Evolutionary conservation across 129 eudicot genomes (phyloP).

Genomic region (Tagetes patula): DNA sequence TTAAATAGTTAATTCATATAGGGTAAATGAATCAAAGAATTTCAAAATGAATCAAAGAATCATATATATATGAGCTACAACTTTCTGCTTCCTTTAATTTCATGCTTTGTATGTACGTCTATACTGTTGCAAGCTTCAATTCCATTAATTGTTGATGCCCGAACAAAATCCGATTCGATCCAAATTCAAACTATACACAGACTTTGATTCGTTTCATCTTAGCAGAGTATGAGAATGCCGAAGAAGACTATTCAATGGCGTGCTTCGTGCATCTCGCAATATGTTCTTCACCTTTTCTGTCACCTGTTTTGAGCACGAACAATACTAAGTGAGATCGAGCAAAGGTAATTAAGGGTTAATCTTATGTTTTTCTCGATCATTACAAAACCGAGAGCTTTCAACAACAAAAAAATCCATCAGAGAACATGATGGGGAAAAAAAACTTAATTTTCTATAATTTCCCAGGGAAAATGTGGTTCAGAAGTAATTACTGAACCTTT

Average conservation of each 20-base stretch:
- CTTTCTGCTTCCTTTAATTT: neutral
- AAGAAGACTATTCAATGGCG: conserved; percentile 53
- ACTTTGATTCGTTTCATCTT: conserved; percentile 28
- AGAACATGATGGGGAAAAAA: too few relatives aligned
- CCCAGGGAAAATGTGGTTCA: neutral
- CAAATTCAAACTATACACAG: too few relatives aligned
- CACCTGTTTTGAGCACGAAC: conserved; percentile 44
- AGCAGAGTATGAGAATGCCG: conserved; percentile 70
- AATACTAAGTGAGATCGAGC: neutral
- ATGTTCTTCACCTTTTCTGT: conserved; percentile 72
- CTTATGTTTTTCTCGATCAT: neutral
- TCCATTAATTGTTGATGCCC: neutral
- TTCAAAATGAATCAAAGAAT: conserved; percentile 1
- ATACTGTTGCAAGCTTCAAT: neutral
- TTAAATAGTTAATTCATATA: neutral
- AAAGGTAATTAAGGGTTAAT: neutral
- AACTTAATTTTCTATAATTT: too few relatives aligned
- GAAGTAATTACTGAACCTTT: conserved; percentile 42
- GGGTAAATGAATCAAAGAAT: neutral
- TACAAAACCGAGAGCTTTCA: too few relatives aligned
- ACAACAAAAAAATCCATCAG: too few relatives aligned
- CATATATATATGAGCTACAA: neutral
- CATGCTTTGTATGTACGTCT: neutral
- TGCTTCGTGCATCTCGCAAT: conserved; percentile 44
- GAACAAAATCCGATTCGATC: neutral